A percentile compares a stretch with the other conserved stretches of the same genome.
Conservation (phyloP, 345 rosid species). For the Noccaea caerulescens region DNA sequence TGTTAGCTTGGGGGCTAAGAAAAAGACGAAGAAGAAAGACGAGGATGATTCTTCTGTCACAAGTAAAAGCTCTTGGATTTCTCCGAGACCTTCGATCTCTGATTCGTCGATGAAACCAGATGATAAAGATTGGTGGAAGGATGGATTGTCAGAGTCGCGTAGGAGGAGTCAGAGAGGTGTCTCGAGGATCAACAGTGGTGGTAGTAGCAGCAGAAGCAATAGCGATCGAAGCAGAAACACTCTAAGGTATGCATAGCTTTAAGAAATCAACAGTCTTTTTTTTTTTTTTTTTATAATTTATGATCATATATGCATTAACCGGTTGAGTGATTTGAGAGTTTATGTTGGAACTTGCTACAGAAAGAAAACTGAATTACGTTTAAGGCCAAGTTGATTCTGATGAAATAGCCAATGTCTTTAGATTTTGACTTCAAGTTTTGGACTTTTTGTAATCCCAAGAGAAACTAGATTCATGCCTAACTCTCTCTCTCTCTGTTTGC, state of each 20-base stretch:
- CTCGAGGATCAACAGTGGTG: slow-evolving; percentile 43
- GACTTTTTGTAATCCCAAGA: slow-evolving; percentile 16
- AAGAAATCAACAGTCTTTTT: not conserved
- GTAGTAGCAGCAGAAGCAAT: slow-evolving; percentile 56
- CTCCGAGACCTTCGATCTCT: slow-evolving; percentile 53
- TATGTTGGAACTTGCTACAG: not conserved
- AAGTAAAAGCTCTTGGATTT: slow-evolving; percentile 40
- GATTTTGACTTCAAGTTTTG: slow-evolving; percentile 19
- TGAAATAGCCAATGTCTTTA: not conserved
- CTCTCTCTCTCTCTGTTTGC: not conserved
- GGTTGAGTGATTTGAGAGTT: not conserved
- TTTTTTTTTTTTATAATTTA: not conserved
- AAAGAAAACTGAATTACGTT: too few relatives aligned
- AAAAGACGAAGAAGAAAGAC: slow-evolving; percentile 50
- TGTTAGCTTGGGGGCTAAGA: slow-evolving; percentile 54
- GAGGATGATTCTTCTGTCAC: slow-evolving; percentile 30
- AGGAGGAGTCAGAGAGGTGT: slow-evolving; percentile 50
- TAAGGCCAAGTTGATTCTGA: not conserved
- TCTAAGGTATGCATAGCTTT: slow-evolving; percentile 47
- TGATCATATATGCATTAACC: slow-evolving; percentile 2
- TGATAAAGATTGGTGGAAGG: slow-evolving; percentile 80
- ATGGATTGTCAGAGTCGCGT: slow-evolving; percentile 43
- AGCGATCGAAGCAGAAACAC: slow-evolving; percentile 43
- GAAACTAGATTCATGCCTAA: slow-evolving; percentile 15
- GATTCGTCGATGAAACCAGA: slow-evolving; percentile 48